phyloP scores from a whole-genome alignment of 768 basidiomycete genomes.

The Mycena rosella region DNA sequence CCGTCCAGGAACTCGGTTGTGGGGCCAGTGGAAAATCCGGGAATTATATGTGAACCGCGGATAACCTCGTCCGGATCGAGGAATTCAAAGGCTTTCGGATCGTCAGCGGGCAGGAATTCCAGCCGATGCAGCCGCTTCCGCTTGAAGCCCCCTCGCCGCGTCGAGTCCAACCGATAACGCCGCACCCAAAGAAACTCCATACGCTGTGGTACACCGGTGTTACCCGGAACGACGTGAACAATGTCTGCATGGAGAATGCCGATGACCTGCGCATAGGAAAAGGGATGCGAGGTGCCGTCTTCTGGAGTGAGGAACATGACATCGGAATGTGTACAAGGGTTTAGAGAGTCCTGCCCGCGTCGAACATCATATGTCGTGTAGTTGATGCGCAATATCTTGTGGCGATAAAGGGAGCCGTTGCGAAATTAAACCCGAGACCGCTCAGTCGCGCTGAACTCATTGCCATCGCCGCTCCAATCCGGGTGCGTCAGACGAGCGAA shows the following conservation, averaged over 20 bases:
- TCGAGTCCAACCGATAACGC: neutral
- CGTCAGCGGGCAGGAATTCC: neutral
- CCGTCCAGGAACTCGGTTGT: too few species aligned
- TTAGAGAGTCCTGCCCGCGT: conserved; percentile 52
- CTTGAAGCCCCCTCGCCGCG: conserved; percentile 1
- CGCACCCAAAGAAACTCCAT: conserved; percentile 11
- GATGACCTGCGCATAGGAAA: conserved; percentile 41
- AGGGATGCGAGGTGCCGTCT: conserved; percentile 30
- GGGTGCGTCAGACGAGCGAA: conserved; percentile 40
- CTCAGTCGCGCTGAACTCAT: conserved; percentile 28
- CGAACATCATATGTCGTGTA: conserved; percentile 58
- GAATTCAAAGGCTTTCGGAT: neutral
- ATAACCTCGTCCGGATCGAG: neutral
- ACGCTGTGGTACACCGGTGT: neutral
- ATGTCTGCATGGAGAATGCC: conserved; percentile 41
- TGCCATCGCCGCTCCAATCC: conserved; percentile 33
- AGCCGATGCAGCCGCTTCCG: neutral
- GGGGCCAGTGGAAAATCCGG: neutral
- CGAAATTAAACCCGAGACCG: conserved; percentile 31
- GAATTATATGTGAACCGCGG: neutral
- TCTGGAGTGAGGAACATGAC: conserved; percentile 42
- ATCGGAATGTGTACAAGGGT: conserved; percentile 46
- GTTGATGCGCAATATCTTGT: conserved; percentile 51
- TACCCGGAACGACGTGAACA: neutral
- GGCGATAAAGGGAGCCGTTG: conserved; percentile 44